Evolutionary conservation across 2,329 filamentous ascomycete species (phyloP), one percentile per base, ranked within the genome.

Genomic region (Ceratocystis huliohia): DNA sequence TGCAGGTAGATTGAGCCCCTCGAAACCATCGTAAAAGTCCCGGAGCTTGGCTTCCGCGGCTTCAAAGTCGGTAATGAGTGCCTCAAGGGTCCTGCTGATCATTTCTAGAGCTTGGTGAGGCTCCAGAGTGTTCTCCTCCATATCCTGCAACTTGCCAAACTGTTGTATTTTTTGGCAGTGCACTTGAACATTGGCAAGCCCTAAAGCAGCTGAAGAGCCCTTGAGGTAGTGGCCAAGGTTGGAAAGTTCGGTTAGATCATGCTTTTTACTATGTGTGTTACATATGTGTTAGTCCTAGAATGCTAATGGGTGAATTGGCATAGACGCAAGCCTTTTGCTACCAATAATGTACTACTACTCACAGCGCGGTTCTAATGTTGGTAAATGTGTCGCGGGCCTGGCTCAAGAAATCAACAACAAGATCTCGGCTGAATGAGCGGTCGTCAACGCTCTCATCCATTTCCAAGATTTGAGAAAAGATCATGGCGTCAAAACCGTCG

Each of bases 161-260:
- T 96, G 88, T 76, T 99, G 93, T 72, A 99, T 96, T 80, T 95
- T 91, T 78, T 97, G 92, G 78, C 94, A 99, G 69, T 85, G 88
- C 73, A 96, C 91, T 75, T 91, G 89, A 72, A 99, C 88, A 76
- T 95, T 95, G 72, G 84, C 87, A 66, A 97, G 83, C 59, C 94
- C 94, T 65, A 99, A 83, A 3, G 94, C 96, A 48, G 94, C 93
- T 7, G 93, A 96, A 5, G 93, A 97, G 68, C 94, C 94, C 78
- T 99, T 99, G 71, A 99, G 82, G 78, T 96, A 99, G 78, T 99
- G 94, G 53, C 94, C 94, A 41, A 96, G 85, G 65, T 84, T 82
- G 44, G 91, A 96, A 46, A 97, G 84, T 70, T 85, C 79, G n/a
- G 78, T 76, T 67, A 97, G 84, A 68, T 96, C 81, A 72, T 83